A percentile compares a stretch with the other conserved stretches of the same genome.
These are phyloP conservation scores for Meyerozyma athensensis DNA, from an alignment of 1,139 yeast species.

Conservation along the genomic window DNA sequence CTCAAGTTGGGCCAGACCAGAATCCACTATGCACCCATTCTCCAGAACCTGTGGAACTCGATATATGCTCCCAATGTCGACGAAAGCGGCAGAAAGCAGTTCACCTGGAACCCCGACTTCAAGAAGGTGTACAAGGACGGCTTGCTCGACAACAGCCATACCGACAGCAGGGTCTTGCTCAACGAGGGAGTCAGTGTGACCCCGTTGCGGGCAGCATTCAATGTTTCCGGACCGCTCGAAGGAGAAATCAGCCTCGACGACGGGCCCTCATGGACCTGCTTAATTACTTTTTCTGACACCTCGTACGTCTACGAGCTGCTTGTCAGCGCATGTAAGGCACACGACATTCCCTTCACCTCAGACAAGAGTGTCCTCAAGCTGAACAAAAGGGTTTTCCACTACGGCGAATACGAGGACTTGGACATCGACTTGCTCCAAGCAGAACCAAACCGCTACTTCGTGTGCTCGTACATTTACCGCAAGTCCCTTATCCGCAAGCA, in stretches of 20 bases:
- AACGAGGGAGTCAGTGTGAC: constrained; percentile 66
- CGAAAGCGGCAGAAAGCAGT: constrained; percentile 32
- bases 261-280: constrained; percentile 15
- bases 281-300: constrained; percentile 30
- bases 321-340: constrained; percentile 32
- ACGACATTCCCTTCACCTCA: constrained; percentile 16
- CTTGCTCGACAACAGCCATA: constrained; percentile 45
- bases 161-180: constrained; percentile 51
- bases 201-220: constrained; percentile 74
- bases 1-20: constrained; percentile 51
- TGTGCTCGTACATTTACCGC: constrained; percentile 78
- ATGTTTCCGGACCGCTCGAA: constrained; percentile 44
- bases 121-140: constrained; percentile 61
- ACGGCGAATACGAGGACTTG: constrained; percentile 85
- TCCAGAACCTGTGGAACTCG: constrained; percentile 75
- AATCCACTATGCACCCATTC: constrained; percentile 68
- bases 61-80: constrained; percentile 35
- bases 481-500: constrained; percentile 90
- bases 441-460: constrained; percentile 45
- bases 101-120: constrained; percentile 83
- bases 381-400: constrained; percentile 53
- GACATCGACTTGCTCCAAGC: constrained; percentile 60
- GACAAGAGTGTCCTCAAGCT: constrained; percentile 9
- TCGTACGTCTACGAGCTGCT: constrained; percentile 62
- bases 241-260: constrained; percentile 51